Percentiles rank a stretch among this genome's conserved stretches.
These are phyloP conservation scores for Solanum chilense DNA, from an alignment of 257 asterid species.

Conservation along the genomic window DNA sequence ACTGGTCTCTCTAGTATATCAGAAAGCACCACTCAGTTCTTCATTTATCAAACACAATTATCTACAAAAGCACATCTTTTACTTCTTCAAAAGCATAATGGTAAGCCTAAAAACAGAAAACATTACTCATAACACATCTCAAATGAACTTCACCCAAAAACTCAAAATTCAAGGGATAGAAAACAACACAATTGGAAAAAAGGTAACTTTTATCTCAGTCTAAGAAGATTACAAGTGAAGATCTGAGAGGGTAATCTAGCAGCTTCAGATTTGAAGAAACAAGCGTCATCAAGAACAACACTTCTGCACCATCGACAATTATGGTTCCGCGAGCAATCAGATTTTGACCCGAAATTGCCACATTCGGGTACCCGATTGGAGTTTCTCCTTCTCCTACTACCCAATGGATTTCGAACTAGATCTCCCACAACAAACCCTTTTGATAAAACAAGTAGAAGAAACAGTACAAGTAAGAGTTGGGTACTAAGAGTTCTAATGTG, in stretches of 20 bases:
- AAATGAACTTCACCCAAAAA: not conserved
- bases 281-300: slow-evolving; percentile 17
- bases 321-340: slow-evolving; percentile 7
- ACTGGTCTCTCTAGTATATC: not conserved
- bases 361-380: not conserved
- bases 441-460: not conserved
- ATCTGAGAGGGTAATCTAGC: slow-evolving; percentile 27
- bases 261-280: slow-evolving; percentile 31
- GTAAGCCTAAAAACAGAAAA: not conserved
- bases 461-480: not conserved
- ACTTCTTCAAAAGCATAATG: not conserved
- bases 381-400: not conserved
- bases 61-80: not conserved
- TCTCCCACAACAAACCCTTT: not conserved
- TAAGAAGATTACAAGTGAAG: slow-evolving; percentile 11
- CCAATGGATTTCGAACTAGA: not conserved
- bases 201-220: not conserved
- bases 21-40: not conserved
- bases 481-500: not conserved
- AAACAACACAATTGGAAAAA: not conserved
- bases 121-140: not conserved
- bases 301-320: slow-evolving; percentile 30
- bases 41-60: not conserved
- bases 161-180: not conserved
- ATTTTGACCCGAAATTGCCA: slow-evolving; percentile 4